Base-by-base conservation (phyloP, 148 eudicot species). In the Nepenthes mirabilis region DNA sequence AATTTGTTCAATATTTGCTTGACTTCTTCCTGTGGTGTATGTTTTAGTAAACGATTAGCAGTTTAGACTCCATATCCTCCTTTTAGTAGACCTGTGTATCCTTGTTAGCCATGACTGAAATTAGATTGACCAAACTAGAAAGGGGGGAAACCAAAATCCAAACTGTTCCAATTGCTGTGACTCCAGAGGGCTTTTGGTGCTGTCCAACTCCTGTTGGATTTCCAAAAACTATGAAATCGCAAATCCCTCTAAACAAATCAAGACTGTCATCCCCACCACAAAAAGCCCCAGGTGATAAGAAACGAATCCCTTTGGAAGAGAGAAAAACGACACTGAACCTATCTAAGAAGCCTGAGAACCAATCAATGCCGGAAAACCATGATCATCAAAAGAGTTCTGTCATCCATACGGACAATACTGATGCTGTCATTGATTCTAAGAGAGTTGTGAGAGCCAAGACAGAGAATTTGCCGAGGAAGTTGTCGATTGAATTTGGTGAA, bases 131-230 rank as follows among this genome's bases (percentile, higher is more conserved):
- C 9, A 80, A 54, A 49, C 60, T 65, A 62, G 81, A 82, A 45
- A 73, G 76, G 59, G 81, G 80, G 9, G 89, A 79, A 64, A 70
- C 88, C 60, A 86, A 87, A 61, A 74, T 90, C 47, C 80, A 71
- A 60, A 90, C 68, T 70, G 97, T 90, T 32, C 97, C 97, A 57
- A 87, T 90, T 65, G 97, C 90, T 36, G 97, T 90, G 50, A 90
- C 97, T 37, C 95, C 97, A 14, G 97, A 90, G 33, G 97, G 97
- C 11, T 90, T 90, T 55, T 90, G 97, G 97, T 90, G 97, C 14
- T 90, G 97, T 35, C 95, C 97, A 48, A 80, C 97, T 32, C 95
- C 97, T 32, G 83, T 71, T 53, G 90, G 63, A 40, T 86, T 87
- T 60, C 97, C 80, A 47, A 90, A 84, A 59, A 73, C 74, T 58